Conservation (phyloP, 208 protist genomes). For the Phytomonas sp. region DNA sequence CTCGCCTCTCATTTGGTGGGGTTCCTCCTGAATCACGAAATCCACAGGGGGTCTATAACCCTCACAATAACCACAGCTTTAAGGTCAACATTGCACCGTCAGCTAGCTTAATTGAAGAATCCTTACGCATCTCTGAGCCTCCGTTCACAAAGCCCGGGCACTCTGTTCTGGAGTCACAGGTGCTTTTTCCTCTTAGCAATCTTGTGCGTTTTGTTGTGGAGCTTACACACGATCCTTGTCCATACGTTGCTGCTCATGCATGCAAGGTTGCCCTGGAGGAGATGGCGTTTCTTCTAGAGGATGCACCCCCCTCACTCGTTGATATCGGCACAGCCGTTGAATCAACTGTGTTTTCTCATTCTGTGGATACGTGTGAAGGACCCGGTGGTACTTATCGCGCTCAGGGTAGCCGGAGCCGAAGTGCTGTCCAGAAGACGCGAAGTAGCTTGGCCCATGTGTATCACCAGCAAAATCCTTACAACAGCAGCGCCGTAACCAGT, state of each 20-base stretch:
- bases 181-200: constrained; percentile 38
- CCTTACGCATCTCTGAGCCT: not conserved
- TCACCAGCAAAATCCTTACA: not conserved
- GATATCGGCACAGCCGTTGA: not conserved
- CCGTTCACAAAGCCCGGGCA: not conserved
- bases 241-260: constrained; percentile 46
- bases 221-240: constrained; percentile 56
- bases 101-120: not conserved
- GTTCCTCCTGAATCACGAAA: not conserved
- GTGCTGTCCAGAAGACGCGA: not conserved
- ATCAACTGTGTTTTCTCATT: not conserved
- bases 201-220: constrained; percentile 42
- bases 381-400: not conserved
- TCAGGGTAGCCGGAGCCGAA: not conserved
- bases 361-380: not conserved
- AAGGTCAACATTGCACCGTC: not conserved
- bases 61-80: constrained; percentile 4
- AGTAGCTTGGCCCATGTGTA: not conserved
- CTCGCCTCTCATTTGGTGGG: not conserved
- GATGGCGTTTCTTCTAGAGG: constrained; percentile 30
- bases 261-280: constrained; percentile 52
- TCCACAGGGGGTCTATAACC: not conserved
- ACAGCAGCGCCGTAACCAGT: not conserved
- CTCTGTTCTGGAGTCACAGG: constrained; percentile 5
- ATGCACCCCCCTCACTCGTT: not conserved